Evolutionary conservation across 2,329 filamentous ascomycete genomes (phyloP).

Genomic region (Hysterium pulicare): DNA sequence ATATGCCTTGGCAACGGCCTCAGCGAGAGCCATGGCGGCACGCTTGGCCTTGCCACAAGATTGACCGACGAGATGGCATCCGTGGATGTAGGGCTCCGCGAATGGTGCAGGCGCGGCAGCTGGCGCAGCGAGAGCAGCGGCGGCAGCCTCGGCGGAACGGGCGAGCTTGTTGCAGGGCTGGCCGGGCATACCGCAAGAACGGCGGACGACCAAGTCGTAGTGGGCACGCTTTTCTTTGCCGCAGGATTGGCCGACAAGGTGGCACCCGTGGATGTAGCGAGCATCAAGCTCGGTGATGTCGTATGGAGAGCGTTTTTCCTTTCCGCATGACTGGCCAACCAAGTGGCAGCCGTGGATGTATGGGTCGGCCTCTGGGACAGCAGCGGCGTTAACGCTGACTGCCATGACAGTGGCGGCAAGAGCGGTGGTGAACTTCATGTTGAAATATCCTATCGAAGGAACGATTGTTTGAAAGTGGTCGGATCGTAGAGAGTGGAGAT

Average conservation of each 20-base stretch:
- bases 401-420: constrained; percentile 41
- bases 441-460: constrained; percentile 16
- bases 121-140: constrained; percentile 13
- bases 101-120: constrained; percentile 35
- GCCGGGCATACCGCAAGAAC: constrained; percentile 22
- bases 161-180: constrained; percentile 25
- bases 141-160: constrained; percentile 31
- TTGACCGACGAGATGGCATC: constrained; percentile 3
- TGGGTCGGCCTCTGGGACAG: constrained; percentile 37
- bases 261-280: constrained; percentile 11
- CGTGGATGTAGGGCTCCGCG: constrained; percentile 15
- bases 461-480: not conserved
- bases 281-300: constrained; percentile 26
- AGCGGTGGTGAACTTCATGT: constrained; percentile 49
- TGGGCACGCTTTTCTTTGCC: constrained; percentile 6
- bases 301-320: constrained; percentile 32
- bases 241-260: constrained; percentile 9
- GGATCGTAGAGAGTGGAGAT: too few relatives aligned
- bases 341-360: constrained; percentile 20
- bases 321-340: constrained; percentile 22
- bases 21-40: constrained; percentile 8
- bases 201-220: constrained; percentile 25
- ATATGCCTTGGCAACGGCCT: constrained; percentile 7
- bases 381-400: constrained; percentile 39
- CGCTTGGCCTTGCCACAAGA: constrained; percentile 6